Base-by-base conservation (phyloP, 768 basidiomycete genomes). In the Russula foetens region DNA sequence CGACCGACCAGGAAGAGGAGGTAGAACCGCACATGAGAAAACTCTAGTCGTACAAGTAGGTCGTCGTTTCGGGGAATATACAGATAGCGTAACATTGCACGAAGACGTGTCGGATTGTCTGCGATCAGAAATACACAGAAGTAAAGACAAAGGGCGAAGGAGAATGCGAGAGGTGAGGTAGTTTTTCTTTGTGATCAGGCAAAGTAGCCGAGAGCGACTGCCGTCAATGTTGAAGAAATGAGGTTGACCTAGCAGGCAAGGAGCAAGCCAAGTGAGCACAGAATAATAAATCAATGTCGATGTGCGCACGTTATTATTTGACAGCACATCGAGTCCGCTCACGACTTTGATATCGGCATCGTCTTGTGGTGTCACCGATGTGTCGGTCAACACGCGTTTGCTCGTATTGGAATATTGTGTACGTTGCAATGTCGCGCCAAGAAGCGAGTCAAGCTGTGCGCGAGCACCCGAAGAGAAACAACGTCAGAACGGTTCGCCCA, bases 401-500 rank as follows among this genome's bases (percentile, higher is more conserved):
- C 78, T 79, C 23, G 75, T 74, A 47, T 73, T 73, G 6, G 86
- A 86, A 72, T 85, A 96, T 28, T 84, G 80, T 4, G 92, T 92
- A 56, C 79, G 76, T 67, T 98, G 95, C 0, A 96, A 70, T 6
- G 90, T 92, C 6, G 94, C 92, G 2, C 95, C 95, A 19, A 97
- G 76, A 14, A 97, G 45, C 0, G 90, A 93, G 70, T 98, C 95
- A 52, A 92, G 71, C 89, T 90, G 70, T 4, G 21, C 21, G 31
- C 31, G 5, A 33, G 9, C 9, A 33, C 33, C 38, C 29, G 49
- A 43, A 21, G 21, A n/a, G 2, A 12, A 19, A 24, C 3, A 29
- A 6, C 1, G 41, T 60, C 39, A 51, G 39, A 61, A 44, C 23
- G 35, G 28, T 28, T 19, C 26, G 26, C 19, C 8, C 47, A 15